Percentiles rank a stretch among this genome's conserved stretches.
Evolutionary conservation across 2,329 filamentous ascomycete species (phyloP).

Genomic region (Colletotrichum chlorophyti): DNA sequence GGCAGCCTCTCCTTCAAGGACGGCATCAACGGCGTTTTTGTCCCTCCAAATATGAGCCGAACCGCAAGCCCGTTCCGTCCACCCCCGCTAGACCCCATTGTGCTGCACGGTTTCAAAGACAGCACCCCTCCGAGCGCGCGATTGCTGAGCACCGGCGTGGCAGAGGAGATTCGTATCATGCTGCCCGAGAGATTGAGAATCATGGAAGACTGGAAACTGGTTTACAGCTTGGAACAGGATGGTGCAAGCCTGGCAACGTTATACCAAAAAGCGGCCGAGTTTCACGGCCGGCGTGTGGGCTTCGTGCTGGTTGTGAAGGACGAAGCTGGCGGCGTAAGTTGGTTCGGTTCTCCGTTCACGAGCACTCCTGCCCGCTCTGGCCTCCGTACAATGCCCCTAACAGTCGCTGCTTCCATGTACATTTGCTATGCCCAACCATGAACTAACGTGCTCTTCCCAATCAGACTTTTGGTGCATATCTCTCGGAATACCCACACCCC

Average conservation of each 20-base stretch:
- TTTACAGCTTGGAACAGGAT: constrained; percentile 91
- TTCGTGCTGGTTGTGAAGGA: constrained; percentile 92
- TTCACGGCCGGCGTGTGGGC: constrained; percentile 74
- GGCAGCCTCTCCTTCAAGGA: constrained; percentile 40
- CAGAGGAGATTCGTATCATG: constrained; percentile 91
- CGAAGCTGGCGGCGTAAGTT: constrained; percentile 72
- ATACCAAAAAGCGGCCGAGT: constrained; percentile 78
- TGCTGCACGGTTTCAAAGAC: constrained; percentile 69
- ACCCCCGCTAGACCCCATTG: constrained; percentile 84
- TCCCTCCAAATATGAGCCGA: constrained; percentile 60
- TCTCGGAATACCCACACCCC: constrained; percentile 86
- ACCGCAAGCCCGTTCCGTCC: constrained; percentile 83
- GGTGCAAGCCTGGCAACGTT: constrained; percentile 87
- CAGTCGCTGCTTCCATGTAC: background rate
- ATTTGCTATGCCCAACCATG: background rate
- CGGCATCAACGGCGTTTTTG: constrained; percentile 66
- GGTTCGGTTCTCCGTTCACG: background rate
- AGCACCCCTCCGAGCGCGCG: constrained; percentile 66
- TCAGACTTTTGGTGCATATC: constrained; percentile 88
- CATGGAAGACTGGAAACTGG: constrained; percentile 82
- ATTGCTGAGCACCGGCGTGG: constrained; percentile 75
- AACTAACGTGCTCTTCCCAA: background rate
- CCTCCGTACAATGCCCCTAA: too few species aligned
- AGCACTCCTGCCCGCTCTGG: too few species aligned
- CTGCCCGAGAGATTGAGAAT: constrained; percentile 87